Percentiles rank a stretch among this genome's conserved stretches.
These are phyloP conservation scores for Carex parvula DNA, from an alignment of 176 grass and related monocot genomes.

Conservation along the genomic window DNA sequence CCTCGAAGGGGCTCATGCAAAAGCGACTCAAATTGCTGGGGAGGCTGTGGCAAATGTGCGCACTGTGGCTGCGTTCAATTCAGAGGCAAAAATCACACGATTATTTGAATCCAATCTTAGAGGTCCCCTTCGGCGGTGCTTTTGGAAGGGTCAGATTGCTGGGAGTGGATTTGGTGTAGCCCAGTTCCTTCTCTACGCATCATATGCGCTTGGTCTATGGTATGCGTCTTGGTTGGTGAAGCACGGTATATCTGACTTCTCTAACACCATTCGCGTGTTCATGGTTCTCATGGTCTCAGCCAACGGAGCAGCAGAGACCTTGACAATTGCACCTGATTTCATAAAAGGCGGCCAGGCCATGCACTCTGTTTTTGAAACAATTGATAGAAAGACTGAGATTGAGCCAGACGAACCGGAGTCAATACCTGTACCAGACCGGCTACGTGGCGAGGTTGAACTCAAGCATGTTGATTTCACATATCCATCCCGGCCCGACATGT, in stretches of 20 bases:
- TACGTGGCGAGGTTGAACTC: constrained; percentile 67
- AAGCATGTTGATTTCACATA: constrained; percentile 78
- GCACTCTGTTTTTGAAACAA: constrained; percentile 74
- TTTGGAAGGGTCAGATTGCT: constrained; percentile 93
- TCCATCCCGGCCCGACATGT: constrained; percentile 65
- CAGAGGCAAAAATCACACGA: constrained; percentile 65
- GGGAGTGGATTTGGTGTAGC: constrained; percentile 78
- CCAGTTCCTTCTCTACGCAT: constrained; percentile 85
- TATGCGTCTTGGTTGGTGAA: constrained; percentile 84
- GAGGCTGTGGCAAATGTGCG: constrained; percentile 85
- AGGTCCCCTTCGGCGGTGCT: constrained; percentile 66
- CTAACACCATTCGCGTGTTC: constrained; percentile 83
- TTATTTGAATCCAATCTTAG: constrained; percentile 70
- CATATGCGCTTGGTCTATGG: constrained; percentile 80
- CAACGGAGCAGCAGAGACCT: constrained; percentile 85
- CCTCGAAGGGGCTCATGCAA: constrained; percentile 71
- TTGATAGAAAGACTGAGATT: constrained; percentile 72
- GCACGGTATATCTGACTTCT: constrained; percentile 87
- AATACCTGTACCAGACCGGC: constrained; percentile 43
- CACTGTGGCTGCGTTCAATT: constrained; percentile 80
- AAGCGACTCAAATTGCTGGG: constrained; percentile 81
- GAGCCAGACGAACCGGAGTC: constrained; percentile 75
- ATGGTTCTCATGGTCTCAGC: constrained; percentile 98
- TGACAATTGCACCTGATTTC: constrained; percentile 90
- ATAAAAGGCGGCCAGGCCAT: constrained; percentile 81